A percentile compares a stretch with the other conserved stretches of the same genome.
Evolutionary conservation across 306 rosid species (phyloP).

Genomic region (Urtica urens): DNA sequence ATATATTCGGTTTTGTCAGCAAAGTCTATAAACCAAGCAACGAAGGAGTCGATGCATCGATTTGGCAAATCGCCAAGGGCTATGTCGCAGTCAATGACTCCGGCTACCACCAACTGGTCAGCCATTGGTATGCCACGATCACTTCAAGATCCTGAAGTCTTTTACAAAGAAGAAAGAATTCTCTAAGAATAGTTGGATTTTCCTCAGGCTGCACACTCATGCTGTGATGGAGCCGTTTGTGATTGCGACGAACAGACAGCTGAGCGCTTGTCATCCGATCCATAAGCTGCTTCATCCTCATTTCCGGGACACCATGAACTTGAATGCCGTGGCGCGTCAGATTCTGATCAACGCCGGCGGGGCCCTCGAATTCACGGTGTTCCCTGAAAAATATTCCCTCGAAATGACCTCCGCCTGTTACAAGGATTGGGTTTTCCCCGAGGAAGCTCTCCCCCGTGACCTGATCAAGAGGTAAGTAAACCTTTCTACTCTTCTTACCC

Average conservation of each 20-base stretch:
- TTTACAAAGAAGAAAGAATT: too few relatives aligned
- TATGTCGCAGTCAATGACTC: slow-evolving; percentile 58
- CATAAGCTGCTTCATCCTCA: slow-evolving; percentile 66
- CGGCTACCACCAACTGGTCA: slow-evolving; percentile 62
- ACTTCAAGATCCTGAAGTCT: too few relatives aligned
- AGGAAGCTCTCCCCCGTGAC: slow-evolving; percentile 66
- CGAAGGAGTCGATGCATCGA: slow-evolving; percentile 36
- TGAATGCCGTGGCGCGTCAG: slow-evolving; percentile 59
- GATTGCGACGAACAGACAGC: slow-evolving; percentile 62
- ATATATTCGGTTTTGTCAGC: slow-evolving; percentile 43
- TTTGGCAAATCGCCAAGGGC: slow-evolving; percentile 81
- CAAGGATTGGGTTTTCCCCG: slow-evolving; percentile 63
- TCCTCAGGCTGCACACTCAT: slow-evolving; percentile 64
- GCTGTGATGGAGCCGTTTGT: slow-evolving; percentile 74
- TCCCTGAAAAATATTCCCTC: slow-evolving; percentile 45
- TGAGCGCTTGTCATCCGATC: slow-evolving; percentile 78
- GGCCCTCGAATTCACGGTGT: slow-evolving; percentile 46
- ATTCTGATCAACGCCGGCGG: slow-evolving; percentile 63
- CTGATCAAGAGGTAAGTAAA: slow-evolving; percentile 54
- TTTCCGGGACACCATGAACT: slow-evolving; percentile 74
- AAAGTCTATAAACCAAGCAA: slow-evolving; percentile 43
- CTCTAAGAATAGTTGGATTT: too few relatives aligned
- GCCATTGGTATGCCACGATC: slow-evolving; percentile 65
- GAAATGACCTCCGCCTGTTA: slow-evolving; percentile 60
- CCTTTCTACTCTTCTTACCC: background rate